Evolutionary conservation across 257 asterid genomes (phyloP), one percentile per base, ranked within the genome.

Genomic region (Jasminum sambac): DNA sequence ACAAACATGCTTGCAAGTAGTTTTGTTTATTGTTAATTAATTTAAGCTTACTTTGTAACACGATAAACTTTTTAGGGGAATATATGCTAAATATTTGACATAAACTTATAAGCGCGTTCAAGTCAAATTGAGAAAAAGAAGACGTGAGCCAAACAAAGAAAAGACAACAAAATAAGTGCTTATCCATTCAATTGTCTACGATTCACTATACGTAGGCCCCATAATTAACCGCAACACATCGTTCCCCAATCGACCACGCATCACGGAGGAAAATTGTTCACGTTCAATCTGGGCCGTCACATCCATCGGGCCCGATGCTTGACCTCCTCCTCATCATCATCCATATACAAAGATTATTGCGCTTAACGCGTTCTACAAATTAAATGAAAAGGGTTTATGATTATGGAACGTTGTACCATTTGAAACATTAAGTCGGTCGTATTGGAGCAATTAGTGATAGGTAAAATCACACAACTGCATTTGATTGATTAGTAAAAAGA

Each of bases 161-260:
- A 40, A 40, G 12, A 40, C 4, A 40, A 40, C 44, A 11, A 40
- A 40, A 40, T 11, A 40, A 43, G 62, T 55, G 62, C 62, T 55
- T 55, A 55, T 55, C 62, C 62, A 65, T 68, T 38, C n/a, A 12
- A 8, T 57, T 40, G 74, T 71, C 67, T 66, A 74, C 70, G 70
- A 63, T 68, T 69, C 74, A 60, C 67, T 9, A 60, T 43, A 10
- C 34, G 8, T 55, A 69, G 74, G 26, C 2, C 71, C 66, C 78
- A 24, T 14, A 26, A 37, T 16, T 52, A 52, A 26, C 38, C 50
- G 73, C 75, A 74, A 66, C 74, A 41, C 74, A 66, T 46, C 63
- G 46, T 72, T 71, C 50, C 37, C 74, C 46, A 65, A 57, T n/a
- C 62, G 46, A 9, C 66, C 73, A 61, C 50, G 2, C 72, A 66